Conservation (phyloP, 805 yeast species). For the Nakazawaea laoshanensis region DNA sequence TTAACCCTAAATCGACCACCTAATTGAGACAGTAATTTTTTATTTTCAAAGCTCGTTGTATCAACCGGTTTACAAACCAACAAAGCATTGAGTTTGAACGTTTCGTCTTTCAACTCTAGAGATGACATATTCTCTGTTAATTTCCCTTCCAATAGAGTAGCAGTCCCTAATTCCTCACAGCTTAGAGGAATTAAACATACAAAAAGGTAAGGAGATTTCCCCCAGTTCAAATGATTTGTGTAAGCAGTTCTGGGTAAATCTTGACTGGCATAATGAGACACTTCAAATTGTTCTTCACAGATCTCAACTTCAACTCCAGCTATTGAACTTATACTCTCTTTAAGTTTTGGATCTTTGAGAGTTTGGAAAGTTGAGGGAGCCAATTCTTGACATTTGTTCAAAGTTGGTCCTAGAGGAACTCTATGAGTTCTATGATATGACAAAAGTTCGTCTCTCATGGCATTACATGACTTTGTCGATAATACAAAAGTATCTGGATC, state of each 20-base stretch:
- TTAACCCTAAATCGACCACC: slow-evolving; percentile 1
- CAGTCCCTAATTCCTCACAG: slow-evolving; percentile 1
- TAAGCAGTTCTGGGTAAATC: not conserved
- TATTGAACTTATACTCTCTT: slow-evolving; percentile 36
- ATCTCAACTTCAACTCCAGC: slow-evolving; percentile 43
- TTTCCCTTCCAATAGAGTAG: slow-evolving; percentile 8
- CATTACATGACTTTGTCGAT: slow-evolving; percentile 33
- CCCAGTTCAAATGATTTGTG: slow-evolving; percentile 3
- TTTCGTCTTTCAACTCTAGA: not conserved
- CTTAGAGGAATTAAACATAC: slow-evolving; percentile 7
- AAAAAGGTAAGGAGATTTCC: slow-evolving; percentile 7
- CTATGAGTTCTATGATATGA: slow-evolving; percentile 16
- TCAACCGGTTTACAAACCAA: slow-evolving; percentile 6
- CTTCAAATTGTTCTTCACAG: slow-evolving; percentile 38
- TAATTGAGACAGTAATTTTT: slow-evolving; percentile 1
- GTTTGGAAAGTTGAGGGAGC: slow-evolving; percentile 45
- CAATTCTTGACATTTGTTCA: slow-evolving; percentile 15
- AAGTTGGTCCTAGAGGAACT: slow-evolving; percentile 26
- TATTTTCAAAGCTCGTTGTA: slow-evolving; percentile 5
- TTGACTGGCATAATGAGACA: slow-evolving; percentile 30
- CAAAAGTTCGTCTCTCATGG: slow-evolving; percentile 31
- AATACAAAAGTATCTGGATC: no score
- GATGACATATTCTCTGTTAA: slow-evolving; percentile 1
- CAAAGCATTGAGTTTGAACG: slow-evolving; percentile 1
- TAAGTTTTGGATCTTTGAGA: slow-evolving; percentile 43